Evolutionary conservation across 164 flowering plant genomes (phyloP), one percentile per base, ranked within the genome.

Genomic region (Tinospora cordifolia): DNA sequence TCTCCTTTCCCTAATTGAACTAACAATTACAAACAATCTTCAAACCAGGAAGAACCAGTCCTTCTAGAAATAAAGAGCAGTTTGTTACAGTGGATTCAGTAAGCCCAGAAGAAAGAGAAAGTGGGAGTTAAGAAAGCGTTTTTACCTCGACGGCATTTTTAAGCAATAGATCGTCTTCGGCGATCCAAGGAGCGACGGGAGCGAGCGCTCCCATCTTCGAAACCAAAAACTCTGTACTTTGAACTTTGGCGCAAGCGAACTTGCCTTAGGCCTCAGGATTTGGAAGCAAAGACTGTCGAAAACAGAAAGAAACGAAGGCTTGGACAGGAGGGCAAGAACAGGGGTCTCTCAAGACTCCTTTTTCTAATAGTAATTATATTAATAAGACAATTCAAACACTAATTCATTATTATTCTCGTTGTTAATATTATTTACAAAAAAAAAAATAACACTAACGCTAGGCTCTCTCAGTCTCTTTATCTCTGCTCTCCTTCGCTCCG

Each of bases 141-240:
- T 7, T 59, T 76, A 90, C 97, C 96, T 90, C 97, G 11, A 90
- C 77, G 9, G 93, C 86, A 77, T 89, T 88, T 84, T 83, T 90
- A 39, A 92, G 62, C 78, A 82, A 30, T 39, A 90, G 79, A 74
- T 90, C 95, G 58, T 90, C 97, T 76, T 90, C 84, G 0, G 91
- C 88, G 59, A 72, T 75, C 92, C 93, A 92, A 34, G 79, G 71
- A 24, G 83, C 13, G 59, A 79, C 60, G 10, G 90, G 85, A 74
- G 83, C 84, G 30, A 83, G 76, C 62, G 87, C 90, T 47, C 85
- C 93, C 96, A 84, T 84, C 57, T 58, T 51, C 12, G 24, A 51
- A 51, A 51, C 59, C 59, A 3, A 15, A 51, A 51, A 6, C 59
- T n/a, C 59, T 51, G 7, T n/a, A 2, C 59, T 12, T 41, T 12